Evolutionary conservation across 1,139 yeast genomes (phyloP).

Genomic region (Maudiozyma humilis): DNA sequence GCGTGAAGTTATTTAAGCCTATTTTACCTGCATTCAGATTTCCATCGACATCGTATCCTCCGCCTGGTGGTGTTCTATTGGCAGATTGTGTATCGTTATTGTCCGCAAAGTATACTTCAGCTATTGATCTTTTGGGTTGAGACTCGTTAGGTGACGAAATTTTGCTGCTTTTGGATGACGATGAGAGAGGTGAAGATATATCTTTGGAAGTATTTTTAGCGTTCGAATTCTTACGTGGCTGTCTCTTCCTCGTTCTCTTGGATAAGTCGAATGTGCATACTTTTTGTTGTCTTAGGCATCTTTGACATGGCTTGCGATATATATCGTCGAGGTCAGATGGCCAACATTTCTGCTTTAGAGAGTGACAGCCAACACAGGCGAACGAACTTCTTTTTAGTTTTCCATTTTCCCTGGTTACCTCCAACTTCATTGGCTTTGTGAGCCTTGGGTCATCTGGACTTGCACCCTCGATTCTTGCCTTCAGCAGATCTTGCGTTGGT

Average conservation of each 20-base stretch:
- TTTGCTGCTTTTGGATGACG: background rate
- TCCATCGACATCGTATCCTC: background rate
- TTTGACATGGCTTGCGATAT: constrained; percentile 58
- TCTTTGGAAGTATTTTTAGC: background rate
- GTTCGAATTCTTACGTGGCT: constrained; percentile 24
- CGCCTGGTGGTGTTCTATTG: background rate
- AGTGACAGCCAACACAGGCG: constrained; percentile 77
- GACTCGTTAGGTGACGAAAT: background rate
- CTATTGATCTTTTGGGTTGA: background rate
- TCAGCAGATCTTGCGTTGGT: background rate
- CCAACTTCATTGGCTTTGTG: constrained; percentile 20
- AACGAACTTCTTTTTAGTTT: constrained; percentile 33
- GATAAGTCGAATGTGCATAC: constrained; percentile 61
- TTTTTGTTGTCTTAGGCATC: constrained; percentile 60
- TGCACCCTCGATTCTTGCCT: constrained; percentile 22
- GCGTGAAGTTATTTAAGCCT: background rate
- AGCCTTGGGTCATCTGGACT: constrained; percentile 21
- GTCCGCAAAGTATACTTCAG: background rate
- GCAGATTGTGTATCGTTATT: background rate
- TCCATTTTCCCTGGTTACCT: constrained; percentile 15
- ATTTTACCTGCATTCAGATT: background rate
- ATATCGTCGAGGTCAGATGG: constrained; percentile 52
- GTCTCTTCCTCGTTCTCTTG: constrained; percentile 49
- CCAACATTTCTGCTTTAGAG: constrained; percentile 73
- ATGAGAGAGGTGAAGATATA: background rate